Base-by-base conservation (phyloP, 106 monocot genomes). In the Dioscorea dumetorum region DNA sequence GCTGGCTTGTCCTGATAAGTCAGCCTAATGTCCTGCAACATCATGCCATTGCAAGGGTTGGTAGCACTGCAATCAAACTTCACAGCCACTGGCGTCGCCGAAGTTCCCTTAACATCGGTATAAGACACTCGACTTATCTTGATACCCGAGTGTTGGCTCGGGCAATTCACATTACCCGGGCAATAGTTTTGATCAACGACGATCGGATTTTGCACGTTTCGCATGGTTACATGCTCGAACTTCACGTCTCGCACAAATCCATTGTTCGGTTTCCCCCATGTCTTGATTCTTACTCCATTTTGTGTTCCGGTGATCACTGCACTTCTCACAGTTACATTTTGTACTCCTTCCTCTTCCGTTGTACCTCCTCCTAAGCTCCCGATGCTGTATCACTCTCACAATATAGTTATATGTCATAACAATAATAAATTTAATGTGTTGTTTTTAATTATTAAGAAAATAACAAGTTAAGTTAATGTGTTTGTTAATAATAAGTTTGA, bases 1-100 rank as follows among this genome's bases (percentile, higher is more conserved):
- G 77, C 71, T 32, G 58, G 28, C n/a, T 60, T n/a, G 32, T 67
- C 53, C 66, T 50, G 48, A 34, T 77, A 77, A 4, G 71, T 66
- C 3, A 77, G 71, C 66, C 60, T 77, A 4, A 77, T 60, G 24
- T 77, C 58, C 41, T 66, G 57, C 77, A 77, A 28, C 2, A 7
- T 48, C 7, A 77, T 66, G 33, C 77, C 77, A n/a, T 19, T 70
- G 70, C 77, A 77, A 5, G 77, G 77, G 32, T 64, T 71, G 48
- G 64, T 77, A 18, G 31, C 18, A 33, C 77, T 77, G 48, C 77
- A 77, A 57, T 70, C 70, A 22, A 77, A 71, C 22, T 22, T 77
- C 70, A 77, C 28, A 5, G 77, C 77, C 22, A 64, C 58, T 23
- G 24, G 50, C 7, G 77, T 77, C 24, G 77, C 77, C 28, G 77